Evolutionary conservation across 129 eudicot genomes (phyloP), one percentile per base, ranked within the genome.

Genomic region (Gnaphalium uliginosum): DNA sequence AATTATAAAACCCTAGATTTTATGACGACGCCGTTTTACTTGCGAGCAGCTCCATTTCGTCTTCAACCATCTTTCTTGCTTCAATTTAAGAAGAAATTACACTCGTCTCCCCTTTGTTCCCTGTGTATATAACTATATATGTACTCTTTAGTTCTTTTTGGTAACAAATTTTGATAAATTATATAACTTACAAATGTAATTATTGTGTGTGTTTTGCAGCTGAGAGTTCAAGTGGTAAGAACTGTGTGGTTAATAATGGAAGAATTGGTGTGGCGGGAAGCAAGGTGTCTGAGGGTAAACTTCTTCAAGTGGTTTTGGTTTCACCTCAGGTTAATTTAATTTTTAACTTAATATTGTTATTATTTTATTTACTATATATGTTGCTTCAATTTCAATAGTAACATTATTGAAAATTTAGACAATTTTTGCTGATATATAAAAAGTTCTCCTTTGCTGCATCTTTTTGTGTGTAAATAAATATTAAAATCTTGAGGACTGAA

Each of bases 231-330:
- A 26, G 27, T 13, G 39, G 43, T 6, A 79, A 24, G 46, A 69
- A 69, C 32, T 76, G 76, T 11, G 53, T 76, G 80, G 79, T 84
- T 10, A 62, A 70, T 78, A 87, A 66, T 66, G 71, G 51, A 39
- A 66, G 87, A 4, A 81, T 59, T 27, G 90, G 85, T 41, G 83
- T 73, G 77, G 85, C 80, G 6, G 88, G 85, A 41, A 76, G 82
- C 61, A 73, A 83, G 64, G 86, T 53, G 15, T 22, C 89, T 0
- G 79, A 78, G 8, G 73, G 70, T 64, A 87, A 67, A 70, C 79
- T 90, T 78, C 96, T 94, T 80, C 91, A 87, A 74, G 97, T 94
- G 39, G 97, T 94, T 39, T 83, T 94, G 75, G 93, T 94, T 54
- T 90, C 98, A 60, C 98, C 98, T 13, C 98, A 88, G 96, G 98